Evolutionary conservation across 768 basidiomycete species (phyloP), one percentile per base, ranked within the genome.

Genomic region (Punctularia strigosozonata): DNA sequence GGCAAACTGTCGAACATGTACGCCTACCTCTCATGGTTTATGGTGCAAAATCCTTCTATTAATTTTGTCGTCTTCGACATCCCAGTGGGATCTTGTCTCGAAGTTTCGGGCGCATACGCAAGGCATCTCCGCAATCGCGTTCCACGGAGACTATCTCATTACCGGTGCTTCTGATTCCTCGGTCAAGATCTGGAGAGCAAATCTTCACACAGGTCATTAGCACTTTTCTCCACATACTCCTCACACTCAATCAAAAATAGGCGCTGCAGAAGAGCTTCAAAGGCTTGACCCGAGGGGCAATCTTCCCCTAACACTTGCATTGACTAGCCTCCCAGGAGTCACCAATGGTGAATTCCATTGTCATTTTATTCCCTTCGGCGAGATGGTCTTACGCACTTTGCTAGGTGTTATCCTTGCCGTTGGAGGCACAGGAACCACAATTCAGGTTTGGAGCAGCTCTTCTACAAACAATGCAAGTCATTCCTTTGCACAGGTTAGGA

Each of bases 161-260:
- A 88, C 87, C 0, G 90, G 86, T 1, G 77, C 84, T 13, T 94
- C 91, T 0, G 91, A 97, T 55, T 75, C 78, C 1, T 60, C 61
- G 1, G 67, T 92, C 31, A 88, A 84, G 56, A 62, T 87, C 20
- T 97, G 88, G 88, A 57, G 58, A 22, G 34, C 30, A 50, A 34
- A 14, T 20, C 41, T 41, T 45, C 40, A 43, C 49, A 43, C 42
- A 60, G 49, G 37, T 37, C 50, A 51, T 64, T 68, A 55, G 50
- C 30, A 55, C 21, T 45, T 20, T 17, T 12, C 33, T 26, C 14
- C 13, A 12, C 19, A 17, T 15, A 41, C 5, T 30, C 33, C 8
- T 25, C 24, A 14, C 28, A 39, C 10, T 20, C 23, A 19, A 43
- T 38, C 30, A 21, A 22, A 4, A 7, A 24, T 32, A 51, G 48